Evolutionary conservation across 225 moss, liverwort and hornwort genomes (phyloP).

Genomic region (Sphagnum contortum): DNA sequence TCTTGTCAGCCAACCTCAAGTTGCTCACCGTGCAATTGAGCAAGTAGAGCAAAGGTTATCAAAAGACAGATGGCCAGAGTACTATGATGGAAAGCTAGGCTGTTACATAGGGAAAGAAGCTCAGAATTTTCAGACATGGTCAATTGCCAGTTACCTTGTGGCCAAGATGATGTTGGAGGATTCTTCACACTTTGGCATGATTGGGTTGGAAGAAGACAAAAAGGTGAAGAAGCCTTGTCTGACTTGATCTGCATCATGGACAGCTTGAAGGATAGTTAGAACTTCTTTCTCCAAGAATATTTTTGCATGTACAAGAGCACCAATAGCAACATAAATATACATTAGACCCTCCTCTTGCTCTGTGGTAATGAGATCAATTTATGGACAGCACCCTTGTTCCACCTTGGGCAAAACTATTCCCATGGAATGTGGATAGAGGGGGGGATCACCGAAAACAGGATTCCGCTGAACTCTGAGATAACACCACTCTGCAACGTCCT

Average conservation of each 20-base stretch:
- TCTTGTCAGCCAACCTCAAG: slow-evolving; percentile 35
- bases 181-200: slow-evolving; percentile 48
- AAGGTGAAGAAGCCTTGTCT: slow-evolving; percentile 38
- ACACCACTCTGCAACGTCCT: too few relatives aligned
- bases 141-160: slow-evolving; percentile 40
- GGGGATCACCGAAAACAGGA: too few relatives aligned
- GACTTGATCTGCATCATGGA: slow-evolving; percentile 40
- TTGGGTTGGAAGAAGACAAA: slow-evolving; percentile 45
- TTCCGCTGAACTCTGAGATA: too few relatives aligned
- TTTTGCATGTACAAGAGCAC: too few relatives aligned
- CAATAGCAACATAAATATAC: too few relatives aligned
- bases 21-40: slow-evolving; percentile 36
- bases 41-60: slow-evolving; percentile 33
- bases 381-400: too few relatives aligned
- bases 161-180: slow-evolving; percentile 50
- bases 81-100: slow-evolving; percentile 44
- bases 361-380: too few relatives aligned
- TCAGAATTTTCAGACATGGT: slow-evolving; percentile 46
- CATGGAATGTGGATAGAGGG: too few relatives aligned
- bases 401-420: too few relatives aligned
- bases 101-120: slow-evolving; percentile 47
- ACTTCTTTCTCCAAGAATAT: too few relatives aligned
- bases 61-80: slow-evolving; percentile 43
- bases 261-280: too few relatives aligned
- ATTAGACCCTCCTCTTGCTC: too few relatives aligned